A percentile compares a stretch with the other conserved stretches of the same genome.
Evolutionary conservation across 495 filamentous ascomycete species (phyloP).

Genomic region (Penicillium odoratum): DNA sequence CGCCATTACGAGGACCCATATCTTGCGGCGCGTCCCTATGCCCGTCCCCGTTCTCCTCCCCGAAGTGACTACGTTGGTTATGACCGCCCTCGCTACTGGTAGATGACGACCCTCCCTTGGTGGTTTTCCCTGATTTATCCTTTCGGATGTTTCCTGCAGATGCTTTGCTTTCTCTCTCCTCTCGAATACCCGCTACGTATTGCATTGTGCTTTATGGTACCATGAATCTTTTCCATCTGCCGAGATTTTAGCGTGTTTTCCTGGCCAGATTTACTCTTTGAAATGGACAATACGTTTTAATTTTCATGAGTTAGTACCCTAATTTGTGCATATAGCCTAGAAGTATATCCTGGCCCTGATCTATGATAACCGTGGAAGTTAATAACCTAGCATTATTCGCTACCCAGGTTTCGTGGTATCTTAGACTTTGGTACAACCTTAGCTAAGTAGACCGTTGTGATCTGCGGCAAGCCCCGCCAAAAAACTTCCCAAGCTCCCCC

Average conservation of each 20-base stretch:
- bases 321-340: too few relatives aligned
- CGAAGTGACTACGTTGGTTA: slow-evolving; percentile 45
- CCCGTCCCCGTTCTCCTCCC: slow-evolving; percentile 45
- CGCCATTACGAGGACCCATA: slow-evolving; percentile 51
- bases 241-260: slow-evolving; percentile 21
- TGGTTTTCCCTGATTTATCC: slow-evolving; percentile 2
- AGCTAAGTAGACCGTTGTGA: slow-evolving; percentile 19
- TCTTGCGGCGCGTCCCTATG: slow-evolving; percentile 43
- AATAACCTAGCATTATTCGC: not conserved
- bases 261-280: slow-evolving; percentile 6
- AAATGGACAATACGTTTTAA: slow-evolving; percentile 6
- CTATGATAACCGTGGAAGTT: not conserved
- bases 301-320: not conserved
- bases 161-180: slow-evolving; percentile 13
- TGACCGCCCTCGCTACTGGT: slow-evolving; percentile 51
- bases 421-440: not conserved
- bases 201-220: slow-evolving; percentile 27
- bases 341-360: not conserved
- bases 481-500: slow-evolving; percentile 24
- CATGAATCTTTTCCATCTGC: slow-evolving; percentile 21
- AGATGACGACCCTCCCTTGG: slow-evolving; percentile 15
- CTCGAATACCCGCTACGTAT: slow-evolving; percentile 31
- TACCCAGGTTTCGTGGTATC: not conserved
- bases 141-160: slow-evolving; percentile 15
- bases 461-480: slow-evolving; percentile 24